Evolutionary conservation across 2,329 filamentous ascomycete genomes (phyloP), one percentile per base, ranked within the genome.

Genomic region (Neofusicoccum sp.): DNA sequence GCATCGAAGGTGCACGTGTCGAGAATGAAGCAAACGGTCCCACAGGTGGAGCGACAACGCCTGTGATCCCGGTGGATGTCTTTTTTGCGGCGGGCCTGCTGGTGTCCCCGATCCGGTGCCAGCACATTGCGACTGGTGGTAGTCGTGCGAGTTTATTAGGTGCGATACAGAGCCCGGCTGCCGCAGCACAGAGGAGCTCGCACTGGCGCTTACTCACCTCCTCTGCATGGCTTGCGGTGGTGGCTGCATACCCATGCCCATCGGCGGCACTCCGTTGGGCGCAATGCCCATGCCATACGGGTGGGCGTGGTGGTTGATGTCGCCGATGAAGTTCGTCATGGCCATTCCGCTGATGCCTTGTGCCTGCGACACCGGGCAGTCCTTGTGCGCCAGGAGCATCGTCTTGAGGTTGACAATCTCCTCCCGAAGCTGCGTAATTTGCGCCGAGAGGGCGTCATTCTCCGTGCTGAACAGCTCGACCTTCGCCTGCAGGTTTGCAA

Each of bases 321-420:
- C 76, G 41, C 79, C 78, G 30, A 79, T 77, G 67, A 82, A 79
- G 65, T 76, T 76, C 65, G 80, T 79, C 76, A 82, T 81, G 11
- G 76, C 76, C 69, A 78, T 73, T 38, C 79, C 78, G 31, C 75
- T 76, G 36, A 95, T 79, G 3, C 89, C 89, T 74, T 97, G 93
- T 47, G 91, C 88, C 72, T 96, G 90, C 3, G 92, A 92, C 6
- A 98, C 89, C 0, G 93, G 91, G 67, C 95, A 98, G 73, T 98
- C 93, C 73, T 98, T 98, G 76, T 99, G 95, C 0, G 93, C 93
- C 24, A 98, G 82, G 2, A 99, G 81, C 0, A 98, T 80, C 0
- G 93, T 96, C 80, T 97, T 98, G 43, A 99, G 83, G 65, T 93
- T 96, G 49, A 98, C 91, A 62, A 98, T 90, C 72, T 99, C 95